phyloP scores from a whole-genome alignment of 129 eudicot genomes.

The Chrysanthemum seticuspe region DNA sequence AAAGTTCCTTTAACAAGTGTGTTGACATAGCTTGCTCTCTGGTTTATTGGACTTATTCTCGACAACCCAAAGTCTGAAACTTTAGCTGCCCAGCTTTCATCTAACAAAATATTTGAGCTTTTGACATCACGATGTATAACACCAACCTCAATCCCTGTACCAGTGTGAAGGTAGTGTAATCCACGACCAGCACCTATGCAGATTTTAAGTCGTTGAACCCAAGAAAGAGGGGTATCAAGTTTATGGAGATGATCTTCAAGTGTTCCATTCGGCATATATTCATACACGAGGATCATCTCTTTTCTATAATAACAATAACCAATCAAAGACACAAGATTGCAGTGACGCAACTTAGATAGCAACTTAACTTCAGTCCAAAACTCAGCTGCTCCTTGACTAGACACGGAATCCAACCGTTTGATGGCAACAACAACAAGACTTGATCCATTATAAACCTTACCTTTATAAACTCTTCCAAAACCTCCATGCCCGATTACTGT shows the following conservation, averaged over 20 bases:
- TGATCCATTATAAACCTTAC: neutral
- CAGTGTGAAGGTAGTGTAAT: constrained; percentile 28
- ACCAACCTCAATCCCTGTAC: constrained; percentile 13
- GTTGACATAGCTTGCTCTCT: constrained; percentile 15
- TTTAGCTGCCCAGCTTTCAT: constrained; percentile 26
- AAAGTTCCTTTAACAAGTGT: constrained; percentile 34
- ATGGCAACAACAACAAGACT: constrained; percentile 18
- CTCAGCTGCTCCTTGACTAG: constrained; percentile 32
- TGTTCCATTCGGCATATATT: constrained; percentile 29
- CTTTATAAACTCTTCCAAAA: constrained; percentile 1
- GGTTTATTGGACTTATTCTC: constrained; percentile 20
- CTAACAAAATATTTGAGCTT: constrained; percentile 26
- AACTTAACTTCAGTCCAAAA: constrained; percentile 28
- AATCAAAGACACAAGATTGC: constrained; percentile 28
- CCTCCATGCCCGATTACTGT: neutral
- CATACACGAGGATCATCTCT: constrained; percentile 33
- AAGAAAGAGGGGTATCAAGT: constrained; percentile 20
- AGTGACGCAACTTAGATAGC: constrained; percentile 21
- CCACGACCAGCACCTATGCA: constrained; percentile 37
- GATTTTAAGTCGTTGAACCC: constrained; percentile 34
- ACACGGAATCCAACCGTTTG: constrained; percentile 24
- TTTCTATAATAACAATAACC: constrained; percentile 26
- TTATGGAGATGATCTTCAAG: constrained; percentile 32
- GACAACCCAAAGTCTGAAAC: constrained; percentile 36
- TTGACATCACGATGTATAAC: constrained; percentile 35